A percentile compares a stretch with the other conserved stretches of the same genome.
Conservation (phyloP, 371 early-diverging fungal genomes). For the Mortierella sp. region DNA sequence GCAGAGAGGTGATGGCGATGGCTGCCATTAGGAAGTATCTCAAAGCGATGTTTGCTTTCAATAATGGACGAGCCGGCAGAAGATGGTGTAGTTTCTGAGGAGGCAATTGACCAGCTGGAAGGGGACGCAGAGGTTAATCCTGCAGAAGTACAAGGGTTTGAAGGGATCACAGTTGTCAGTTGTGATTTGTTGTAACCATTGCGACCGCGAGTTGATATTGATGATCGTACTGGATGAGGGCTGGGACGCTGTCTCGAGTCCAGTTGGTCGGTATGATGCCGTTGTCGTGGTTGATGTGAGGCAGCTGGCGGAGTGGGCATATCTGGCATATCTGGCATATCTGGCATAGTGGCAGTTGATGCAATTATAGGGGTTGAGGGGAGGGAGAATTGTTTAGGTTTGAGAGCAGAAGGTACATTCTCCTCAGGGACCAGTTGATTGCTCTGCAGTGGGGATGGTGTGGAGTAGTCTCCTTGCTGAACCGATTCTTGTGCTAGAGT, state of each 20-base stretch:
- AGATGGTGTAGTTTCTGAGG: constrained; percentile 30
- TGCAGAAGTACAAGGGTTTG: constrained; percentile 11
- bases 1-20: constrained; percentile 49
- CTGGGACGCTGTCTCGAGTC: background rate
- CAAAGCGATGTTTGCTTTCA: constrained; percentile 33
- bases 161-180: constrained; percentile 21
- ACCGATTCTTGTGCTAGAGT: background rate
- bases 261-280: background rate
- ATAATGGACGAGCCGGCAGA: constrained; percentile 21
- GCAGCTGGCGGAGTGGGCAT: background rate
- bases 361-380: background rate
- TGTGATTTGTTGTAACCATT: constrained; percentile 14
- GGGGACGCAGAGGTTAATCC: constrained; percentile 31
- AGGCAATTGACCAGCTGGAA: constrained; percentile 41
- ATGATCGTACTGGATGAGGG: constrained; percentile 12
- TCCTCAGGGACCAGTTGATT: background rate
- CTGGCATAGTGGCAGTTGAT: background rate
- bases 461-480: too few relatives aligned
- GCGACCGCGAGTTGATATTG: constrained; percentile 3
- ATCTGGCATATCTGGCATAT: background rate
- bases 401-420: background rate
- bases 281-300: constrained; percentile 1
- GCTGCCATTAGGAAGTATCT: constrained; percentile 32
- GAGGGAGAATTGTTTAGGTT: background rate
- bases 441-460: background rate